phyloP scores from a whole-genome alignment of 306 rosid genomes.

The Castanea crenata region DNA sequence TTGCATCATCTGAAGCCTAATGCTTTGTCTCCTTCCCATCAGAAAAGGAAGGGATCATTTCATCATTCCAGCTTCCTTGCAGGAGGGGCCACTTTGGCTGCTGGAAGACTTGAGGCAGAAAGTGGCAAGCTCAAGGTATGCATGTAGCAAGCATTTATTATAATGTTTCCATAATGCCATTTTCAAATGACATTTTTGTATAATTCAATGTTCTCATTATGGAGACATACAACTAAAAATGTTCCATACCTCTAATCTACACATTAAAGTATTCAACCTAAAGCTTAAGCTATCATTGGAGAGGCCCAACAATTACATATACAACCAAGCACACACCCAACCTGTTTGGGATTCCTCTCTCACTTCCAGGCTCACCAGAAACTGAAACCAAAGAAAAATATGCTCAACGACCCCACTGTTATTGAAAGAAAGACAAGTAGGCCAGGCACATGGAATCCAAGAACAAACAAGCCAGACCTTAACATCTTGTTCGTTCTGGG shows the following conservation, averaged over 20 bases:
- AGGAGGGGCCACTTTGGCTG: constrained; percentile 44
- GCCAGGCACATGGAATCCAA: no score
- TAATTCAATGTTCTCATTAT: background rate
- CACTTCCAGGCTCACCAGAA: no score
- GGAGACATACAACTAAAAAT: background rate
- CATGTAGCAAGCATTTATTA: background rate
- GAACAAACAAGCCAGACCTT: no score
- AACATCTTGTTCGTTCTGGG: no score
- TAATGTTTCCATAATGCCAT: background rate
- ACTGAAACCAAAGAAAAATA: no score
- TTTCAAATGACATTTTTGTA: background rate
- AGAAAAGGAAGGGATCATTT: constrained; percentile 45
- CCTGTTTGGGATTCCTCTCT: no score
- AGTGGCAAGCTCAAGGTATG: constrained; percentile 36
- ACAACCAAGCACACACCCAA: no score
- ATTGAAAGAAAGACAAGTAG: no score
- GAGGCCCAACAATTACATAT: no score
- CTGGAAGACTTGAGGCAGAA: constrained; percentile 39
- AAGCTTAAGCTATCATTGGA: no score
- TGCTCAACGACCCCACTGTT: no score
- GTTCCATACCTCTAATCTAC: background rate
- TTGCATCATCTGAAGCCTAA: background rate
- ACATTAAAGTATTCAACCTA: no score
- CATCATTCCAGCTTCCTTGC: constrained; percentile 59
- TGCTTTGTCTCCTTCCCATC: background rate